Evolutionary conservation across 2,329 filamentous ascomycete genomes (phyloP).

Genomic region (Fusarium sp.): DNA sequence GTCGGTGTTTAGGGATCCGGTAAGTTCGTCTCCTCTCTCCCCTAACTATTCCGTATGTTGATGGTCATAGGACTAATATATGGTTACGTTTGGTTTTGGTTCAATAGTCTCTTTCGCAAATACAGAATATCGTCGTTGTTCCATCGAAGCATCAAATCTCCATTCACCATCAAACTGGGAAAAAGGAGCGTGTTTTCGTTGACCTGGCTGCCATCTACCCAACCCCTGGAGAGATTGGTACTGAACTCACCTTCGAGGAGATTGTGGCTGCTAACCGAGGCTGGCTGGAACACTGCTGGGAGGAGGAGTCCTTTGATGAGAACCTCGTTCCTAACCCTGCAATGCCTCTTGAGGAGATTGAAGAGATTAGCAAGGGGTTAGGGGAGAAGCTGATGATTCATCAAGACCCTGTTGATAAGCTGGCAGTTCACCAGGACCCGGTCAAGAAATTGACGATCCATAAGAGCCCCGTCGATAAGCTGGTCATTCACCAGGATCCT

Average conservation of each 20-base stretch:
- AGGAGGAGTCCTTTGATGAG: constrained; percentile 53
- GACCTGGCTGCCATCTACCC: constrained; percentile 88
- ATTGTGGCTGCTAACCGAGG: constrained; percentile 81
- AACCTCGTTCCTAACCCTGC: constrained; percentile 45
- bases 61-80: constrained; percentile 97
- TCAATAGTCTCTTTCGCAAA: constrained; percentile 66
- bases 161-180: constrained; percentile 82
- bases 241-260: constrained; percentile 92
- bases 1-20: constrained; percentile 93
- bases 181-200: constrained; percentile 86
- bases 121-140: constrained; percentile 73
- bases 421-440: constrained; percentile 19
- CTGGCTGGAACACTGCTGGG: constrained; percentile 68
- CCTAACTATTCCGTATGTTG: constrained; percentile 72
- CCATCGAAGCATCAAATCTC: constrained; percentile 79
- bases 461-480: constrained; percentile 12
- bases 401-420: constrained; percentile 41
- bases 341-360: constrained; percentile 45
- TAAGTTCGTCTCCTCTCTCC: constrained; percentile 59
- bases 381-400: constrained; percentile 42
- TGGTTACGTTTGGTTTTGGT: constrained; percentile 53
- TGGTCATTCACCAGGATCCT: constrained; percentile 18
- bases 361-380: constrained; percentile 44
- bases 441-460: constrained; percentile 22
- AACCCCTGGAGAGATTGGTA: constrained; percentile 72